Evolutionary conservation across 345 rosid species (phyloP).

Genomic region (Aurinia saxatilis): DNA sequence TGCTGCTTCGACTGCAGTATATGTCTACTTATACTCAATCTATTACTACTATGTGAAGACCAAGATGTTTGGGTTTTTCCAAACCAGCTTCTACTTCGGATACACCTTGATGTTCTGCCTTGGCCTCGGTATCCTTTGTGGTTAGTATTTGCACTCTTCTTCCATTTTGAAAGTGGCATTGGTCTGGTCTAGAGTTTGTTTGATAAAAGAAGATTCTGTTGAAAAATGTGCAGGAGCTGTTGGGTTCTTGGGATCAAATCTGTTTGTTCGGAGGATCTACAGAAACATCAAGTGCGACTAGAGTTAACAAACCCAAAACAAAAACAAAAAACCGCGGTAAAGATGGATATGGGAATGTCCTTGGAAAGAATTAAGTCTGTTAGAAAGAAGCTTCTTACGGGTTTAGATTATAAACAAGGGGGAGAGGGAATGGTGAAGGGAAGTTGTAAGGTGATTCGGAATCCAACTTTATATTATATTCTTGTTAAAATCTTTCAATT

Average conservation of each 20-base stretch:
- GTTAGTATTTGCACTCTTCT: constrained; percentile 35
- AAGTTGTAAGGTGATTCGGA: neutral
- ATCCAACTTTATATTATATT: constrained; percentile 9
- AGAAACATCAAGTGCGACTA: constrained; percentile 96
- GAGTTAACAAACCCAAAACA: neutral
- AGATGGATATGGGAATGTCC: constrained; percentile 1
- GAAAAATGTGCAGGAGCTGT: constrained; percentile 63
- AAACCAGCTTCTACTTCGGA: constrained; percentile 89
- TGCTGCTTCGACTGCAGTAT: constrained; percentile 92
- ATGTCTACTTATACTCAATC: constrained; percentile 82
- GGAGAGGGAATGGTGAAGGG: neutral
- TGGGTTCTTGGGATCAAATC: constrained; percentile 80
- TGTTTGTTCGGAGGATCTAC: constrained; percentile 91
- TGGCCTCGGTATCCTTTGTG: constrained; percentile 91
- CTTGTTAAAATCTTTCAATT: neutral
- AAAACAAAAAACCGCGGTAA: neutral
- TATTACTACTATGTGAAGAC: constrained; percentile 86
- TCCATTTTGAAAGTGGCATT: neutral
- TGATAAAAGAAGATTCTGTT: neutral
- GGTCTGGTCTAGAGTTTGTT: neutral
- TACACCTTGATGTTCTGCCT: constrained; percentile 96
- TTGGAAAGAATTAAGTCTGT: constrained; percentile 9
- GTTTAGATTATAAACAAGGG: constrained; percentile 3
- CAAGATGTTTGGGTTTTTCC: constrained; percentile 92
- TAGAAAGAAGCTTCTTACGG: constrained; percentile 7